These are phyloP conservation scores for Backusella parvicylindrica DNA, from an alignment of 192 early-diverging fungal genomes.

Conservation along the genomic window DNA sequence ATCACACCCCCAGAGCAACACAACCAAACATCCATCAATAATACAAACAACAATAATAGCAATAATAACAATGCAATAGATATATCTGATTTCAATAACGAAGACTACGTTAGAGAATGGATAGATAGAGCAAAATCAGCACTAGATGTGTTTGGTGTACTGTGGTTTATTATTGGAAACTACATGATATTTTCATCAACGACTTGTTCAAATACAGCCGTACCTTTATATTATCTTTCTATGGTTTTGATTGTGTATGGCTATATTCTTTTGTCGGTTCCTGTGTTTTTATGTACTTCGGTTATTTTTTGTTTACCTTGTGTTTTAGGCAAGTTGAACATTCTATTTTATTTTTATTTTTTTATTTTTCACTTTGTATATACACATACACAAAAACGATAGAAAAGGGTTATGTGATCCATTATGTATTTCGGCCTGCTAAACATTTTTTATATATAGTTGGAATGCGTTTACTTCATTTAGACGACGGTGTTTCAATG, in stretches of 20 bases:
- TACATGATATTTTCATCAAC: slow-evolving; percentile 60
- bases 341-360: neutral
- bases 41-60: neutral
- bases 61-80: neutral
- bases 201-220: slow-evolving; percentile 47
- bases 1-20: neutral
- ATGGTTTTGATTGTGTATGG: slow-evolving; percentile 65
- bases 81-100: neutral
- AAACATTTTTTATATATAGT: slow-evolving; percentile 27
- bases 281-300: slow-evolving; percentile 55
- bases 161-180: slow-evolving; percentile 70
- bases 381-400: neutral
- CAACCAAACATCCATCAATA: neutral
- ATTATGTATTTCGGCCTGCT: slow-evolving; percentile 1
- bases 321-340: slow-evolving; percentile 42
- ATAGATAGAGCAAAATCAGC: slow-evolving; percentile 53
- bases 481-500: slow-evolving; percentile 49
- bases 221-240: slow-evolving; percentile 59
- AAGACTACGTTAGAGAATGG: slow-evolving; percentile 1
- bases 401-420: neutral
- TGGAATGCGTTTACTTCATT: slow-evolving; percentile 52
- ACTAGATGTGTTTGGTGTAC: slow-evolving; percentile 53
- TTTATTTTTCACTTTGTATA: neutral
- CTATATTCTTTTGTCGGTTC: slow-evolving; percentile 63
- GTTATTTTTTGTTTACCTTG: slow-evolving; percentile 64